Percentiles rank a stretch among this genome's conserved stretches.
Conservation (phyloP, 257 asterid species). For the Rehmannia glutinosa region DNA sequence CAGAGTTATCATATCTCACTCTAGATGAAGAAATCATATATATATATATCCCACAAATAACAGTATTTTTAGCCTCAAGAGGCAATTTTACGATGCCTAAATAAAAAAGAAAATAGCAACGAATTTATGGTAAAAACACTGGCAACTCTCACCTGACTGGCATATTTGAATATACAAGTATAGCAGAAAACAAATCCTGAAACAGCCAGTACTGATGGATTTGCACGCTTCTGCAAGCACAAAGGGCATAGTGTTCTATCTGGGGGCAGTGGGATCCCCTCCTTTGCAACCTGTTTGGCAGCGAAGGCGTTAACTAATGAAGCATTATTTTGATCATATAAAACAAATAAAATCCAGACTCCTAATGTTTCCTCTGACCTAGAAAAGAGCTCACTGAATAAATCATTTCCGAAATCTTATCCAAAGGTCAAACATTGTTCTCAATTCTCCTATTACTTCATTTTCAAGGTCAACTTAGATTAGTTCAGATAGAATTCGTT, state of each 20-base stretch:
- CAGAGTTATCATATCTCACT: too few relatives aligned
- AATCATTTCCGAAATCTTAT: not conserved
- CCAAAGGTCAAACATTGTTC: not conserved
- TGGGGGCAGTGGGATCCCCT: slow-evolving; percentile 81
- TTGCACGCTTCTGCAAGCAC: slow-evolving; percentile 82
- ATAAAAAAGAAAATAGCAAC: not conserved
- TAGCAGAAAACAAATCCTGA: slow-evolving; percentile 98
- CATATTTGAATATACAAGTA: slow-evolving; percentile 87
- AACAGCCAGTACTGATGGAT: slow-evolving; percentile 84
- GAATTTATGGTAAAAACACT: not conserved
- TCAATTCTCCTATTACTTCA: too few relatives aligned
- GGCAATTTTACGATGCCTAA: not conserved
- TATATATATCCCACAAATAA: too few relatives aligned
- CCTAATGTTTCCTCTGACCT: not conserved
- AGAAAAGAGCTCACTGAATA: not conserved
- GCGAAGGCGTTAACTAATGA: not conserved
- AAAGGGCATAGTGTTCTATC: slow-evolving; percentile 82
- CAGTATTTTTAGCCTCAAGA: too few relatives aligned
- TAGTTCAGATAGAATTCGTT: too few relatives aligned
- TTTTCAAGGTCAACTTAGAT: too few relatives aligned
- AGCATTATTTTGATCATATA: not conserved
- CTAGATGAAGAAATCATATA: too few relatives aligned
- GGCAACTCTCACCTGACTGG: slow-evolving; percentile 64
- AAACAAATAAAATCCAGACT: not conserved
- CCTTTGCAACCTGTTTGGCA: slow-evolving; percentile 76